Evolutionary conservation across 164 flowering plant species (phyloP).

Genomic region (Malania oleifera): DNA sequence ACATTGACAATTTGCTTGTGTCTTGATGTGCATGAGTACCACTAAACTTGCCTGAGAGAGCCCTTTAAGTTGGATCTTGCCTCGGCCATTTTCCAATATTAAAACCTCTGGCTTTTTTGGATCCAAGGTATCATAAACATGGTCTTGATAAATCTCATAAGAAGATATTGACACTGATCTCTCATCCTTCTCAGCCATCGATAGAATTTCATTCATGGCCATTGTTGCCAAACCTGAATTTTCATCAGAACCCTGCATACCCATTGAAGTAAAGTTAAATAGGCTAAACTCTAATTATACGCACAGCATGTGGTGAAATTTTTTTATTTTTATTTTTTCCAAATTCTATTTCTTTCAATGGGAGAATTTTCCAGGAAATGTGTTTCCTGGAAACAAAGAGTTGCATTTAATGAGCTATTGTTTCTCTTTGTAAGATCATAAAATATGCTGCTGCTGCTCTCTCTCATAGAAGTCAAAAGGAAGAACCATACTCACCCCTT

Average conservation of each 20-base stretch:
- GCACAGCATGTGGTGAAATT: no score
- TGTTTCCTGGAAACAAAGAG: no score
- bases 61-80: constrained; percentile 61
- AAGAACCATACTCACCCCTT: no score
- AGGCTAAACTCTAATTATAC: background rate
- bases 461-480: no score
- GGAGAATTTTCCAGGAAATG: no score
- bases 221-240: constrained; percentile 55
- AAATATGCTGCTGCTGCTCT: no score
- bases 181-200: constrained; percentile 26
- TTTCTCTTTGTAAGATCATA: no score
- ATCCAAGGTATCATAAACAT: constrained; percentile 49
- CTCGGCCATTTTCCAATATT: constrained; percentile 41
- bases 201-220: constrained; percentile 52
- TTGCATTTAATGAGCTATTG: no score
- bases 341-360: no score
- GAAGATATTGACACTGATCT: constrained; percentile 41
- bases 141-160: constrained; percentile 53
- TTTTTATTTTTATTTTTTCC: no score
- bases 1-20: background rate
- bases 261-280: background rate
- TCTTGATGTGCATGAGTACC: no score
- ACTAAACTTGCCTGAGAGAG: constrained; percentile 52
- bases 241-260: constrained; percentile 47
- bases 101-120: constrained; percentile 34